Evolutionary conservation across 305 asterid species (phyloP), one percentile per base, ranked within the genome.

Genomic region (Withania somnifera): DNA sequence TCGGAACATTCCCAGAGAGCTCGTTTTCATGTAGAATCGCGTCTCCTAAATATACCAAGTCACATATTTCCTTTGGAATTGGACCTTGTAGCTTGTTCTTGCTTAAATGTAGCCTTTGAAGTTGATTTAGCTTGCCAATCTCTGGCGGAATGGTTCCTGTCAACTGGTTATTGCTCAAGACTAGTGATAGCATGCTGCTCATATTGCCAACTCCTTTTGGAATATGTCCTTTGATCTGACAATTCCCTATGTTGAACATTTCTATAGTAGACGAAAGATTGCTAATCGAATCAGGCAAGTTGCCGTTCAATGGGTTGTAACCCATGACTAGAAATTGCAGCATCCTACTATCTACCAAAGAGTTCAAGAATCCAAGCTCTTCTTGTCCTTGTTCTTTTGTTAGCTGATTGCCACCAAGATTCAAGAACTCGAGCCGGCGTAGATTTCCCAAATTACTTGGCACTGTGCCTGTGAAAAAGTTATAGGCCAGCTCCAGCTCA

Each of bases 141-240:
- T 84, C 86, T 34, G 42, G 0, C 15, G 86, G 86, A 19, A 87
- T 84, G 63, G 30, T 67, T 60, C 87, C 86, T 52, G 71, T 82
- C 47, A 86, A 79, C 6, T 60, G 53, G 77, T 68, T 68, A 20
- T 5, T 54, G 20, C 9, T 68, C 77, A 68, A 68, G 54, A 40
- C 54, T 20, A 68, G 20, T 6, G 77, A 40, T n/a, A 40, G 2
- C 77, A 68, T 40, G 34, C 8, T 68, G 20, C 85, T 86, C 68
- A 88, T 71, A 71, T 88, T 88, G 19, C 91, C 88, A 19, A 87
- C 38, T 78, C 85, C 86, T 38, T 50, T 53, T 2, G 91, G 91
- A 68, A 88, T 84, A 1, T 47, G 24, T 2, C 91, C 90, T 7
- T 42, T 78, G 54, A 88, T 42, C 28, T 51, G 66, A 40, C 85